Percentiles rank a stretch among this genome's conserved stretches.
Conservation (phyloP, 2,329 filamentous ascomycete species). For the Fusarium coffeatum region DNA sequence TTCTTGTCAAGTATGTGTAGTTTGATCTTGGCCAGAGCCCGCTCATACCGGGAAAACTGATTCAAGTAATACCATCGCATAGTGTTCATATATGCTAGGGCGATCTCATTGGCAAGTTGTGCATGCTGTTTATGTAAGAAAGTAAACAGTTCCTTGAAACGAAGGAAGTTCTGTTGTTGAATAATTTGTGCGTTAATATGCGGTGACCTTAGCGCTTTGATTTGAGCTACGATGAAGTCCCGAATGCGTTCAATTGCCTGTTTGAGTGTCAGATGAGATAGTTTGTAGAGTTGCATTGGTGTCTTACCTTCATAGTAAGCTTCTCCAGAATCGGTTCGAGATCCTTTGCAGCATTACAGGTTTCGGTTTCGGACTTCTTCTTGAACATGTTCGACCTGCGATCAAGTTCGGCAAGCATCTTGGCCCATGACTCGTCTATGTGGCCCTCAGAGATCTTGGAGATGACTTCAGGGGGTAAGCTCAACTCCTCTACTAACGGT, state of each 20-base stretch:
- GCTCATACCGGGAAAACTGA: constrained; percentile 89
- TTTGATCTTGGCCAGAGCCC: constrained; percentile 85
- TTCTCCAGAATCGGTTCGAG: constrained; percentile 87
- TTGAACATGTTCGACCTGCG: constrained; percentile 79
- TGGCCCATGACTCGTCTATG: constrained; percentile 91
- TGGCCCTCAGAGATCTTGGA: constrained; percentile 87
- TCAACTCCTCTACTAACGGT: constrained; percentile 91
- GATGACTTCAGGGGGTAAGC: constrained; percentile 85
- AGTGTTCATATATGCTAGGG: constrained; percentile 94
- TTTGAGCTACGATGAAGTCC: constrained; percentile 93
- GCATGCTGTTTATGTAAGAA: constrained; percentile 88
- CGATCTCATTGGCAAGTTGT: constrained; percentile 88
- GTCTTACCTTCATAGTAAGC: constrained; percentile 78
- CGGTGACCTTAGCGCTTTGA: constrained; percentile 92
- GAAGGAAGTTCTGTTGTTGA: constrained; percentile 90
- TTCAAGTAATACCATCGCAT: constrained; percentile 99
- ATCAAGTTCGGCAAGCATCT: constrained; percentile 84
- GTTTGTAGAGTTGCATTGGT: neutral
- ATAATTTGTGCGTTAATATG: constrained; percentile 98
- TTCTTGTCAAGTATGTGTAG: constrained; percentile 84
- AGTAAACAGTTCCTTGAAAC: constrained; percentile 86
- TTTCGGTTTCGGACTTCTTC: constrained; percentile 69
- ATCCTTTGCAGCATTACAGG: constrained; percentile 83
- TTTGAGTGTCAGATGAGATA: constrained; percentile 14
- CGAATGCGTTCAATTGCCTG: constrained; percentile 92